Evolutionary conservation across 139 green algal genomes (phyloP), one percentile per base, ranked within the genome.

Genomic region (Tetradesmus lagerheimii): DNA sequence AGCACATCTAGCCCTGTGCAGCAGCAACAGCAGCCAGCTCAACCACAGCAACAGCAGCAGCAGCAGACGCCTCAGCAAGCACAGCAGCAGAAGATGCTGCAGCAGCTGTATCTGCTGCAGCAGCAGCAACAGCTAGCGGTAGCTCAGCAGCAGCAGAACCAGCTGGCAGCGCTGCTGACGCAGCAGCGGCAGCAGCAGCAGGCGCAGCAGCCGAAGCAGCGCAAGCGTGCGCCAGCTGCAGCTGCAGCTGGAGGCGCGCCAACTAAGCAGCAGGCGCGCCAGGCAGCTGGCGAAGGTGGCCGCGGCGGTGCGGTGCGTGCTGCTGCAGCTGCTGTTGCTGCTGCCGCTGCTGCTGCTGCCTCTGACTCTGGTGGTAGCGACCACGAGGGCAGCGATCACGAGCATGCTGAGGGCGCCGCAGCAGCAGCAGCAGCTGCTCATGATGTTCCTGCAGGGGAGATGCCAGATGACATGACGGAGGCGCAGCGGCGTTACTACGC

Each of bases 401-500:
- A 83, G 38, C 77, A 57, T 34, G 77, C 39, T 83, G 77, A 83
- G 20, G 35, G 37, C 27, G 31, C 27, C 35, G 79, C 16, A 29
- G 45, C n/a, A 41, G 45, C n/a, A 43, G 45, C 80, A 74, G 31
- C 29, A 25, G 25, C 9, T 31, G n/a, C 38, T 15, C n/a, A 86
- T 12, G 82, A 74, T 2, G 57, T 62, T 25, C 38, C 12, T 35
- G 39, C 34, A 23, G 71, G 31, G 71, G 31, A 79, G 50, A 62
- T 47, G 37, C 82, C 82, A 29, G 35, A 43, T 38, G 82, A 78
- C 5, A 8, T 74, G 0, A 87, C 53, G 27, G 82, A 87, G 15
- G 53, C 82, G 41, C 82, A 87, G 53, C 64, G 66, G 37, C 82
- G 82, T 18, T 87, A 87, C 37, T 87, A 79, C 23, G 12, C 41